Base-by-base conservation (phyloP, 192 early-diverging fungal genomes). In the Backusella tarrabulga region DNA sequence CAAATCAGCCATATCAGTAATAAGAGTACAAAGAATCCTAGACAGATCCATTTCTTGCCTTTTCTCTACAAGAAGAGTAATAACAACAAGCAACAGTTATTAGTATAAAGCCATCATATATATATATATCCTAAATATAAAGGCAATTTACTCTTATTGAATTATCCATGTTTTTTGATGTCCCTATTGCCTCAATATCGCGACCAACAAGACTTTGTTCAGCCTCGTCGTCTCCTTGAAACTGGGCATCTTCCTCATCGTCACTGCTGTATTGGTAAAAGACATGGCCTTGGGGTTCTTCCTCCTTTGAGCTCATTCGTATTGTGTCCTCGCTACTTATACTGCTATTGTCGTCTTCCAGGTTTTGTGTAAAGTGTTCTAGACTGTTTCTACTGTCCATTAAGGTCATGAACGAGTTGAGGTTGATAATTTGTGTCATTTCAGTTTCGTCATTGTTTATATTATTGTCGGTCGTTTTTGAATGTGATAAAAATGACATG, bases 1-100 rank as follows among this genome's bases (percentile, higher is more conserved):
- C 80, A 82, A 54, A 78, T 75, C 6, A 77, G 14, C 80, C 80
- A 82, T 15, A 68, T 68, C 19, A 75, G n/a, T 8, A 78, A 34
- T 4, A 82, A 19, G 4, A 82, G 1, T 21, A 56, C 32, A 40
- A 82, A 60, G 5, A 82, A 78, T 3, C 73, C 73, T 12, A 78
- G 32, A 34, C 80, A 82, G 2, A 76, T 74, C 71, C 75, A 77
- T 72, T 72, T 72, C 71, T 50, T 72, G 23, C 44, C 71, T 32
- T 44, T 12, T 34, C 23, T 72, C 71, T 72, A 72, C 38, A 36
- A 17, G 41, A 42, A 29, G 19, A 29, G 19, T 23, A 46, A 26
- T 12, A 11, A 32, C 32, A 32, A 3, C 32, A 32, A 32, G 32
- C 32, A 32, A 2, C 32, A 44, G 4, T 71, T 23, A 15, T 71